A percentile compares a stretch with the other conserved stretches of the same genome.
These are phyloP conservation scores for Pyronema omphalodes DNA, from an alignment of 495 filamentous ascomycete species.

Conservation along the genomic window DNA sequence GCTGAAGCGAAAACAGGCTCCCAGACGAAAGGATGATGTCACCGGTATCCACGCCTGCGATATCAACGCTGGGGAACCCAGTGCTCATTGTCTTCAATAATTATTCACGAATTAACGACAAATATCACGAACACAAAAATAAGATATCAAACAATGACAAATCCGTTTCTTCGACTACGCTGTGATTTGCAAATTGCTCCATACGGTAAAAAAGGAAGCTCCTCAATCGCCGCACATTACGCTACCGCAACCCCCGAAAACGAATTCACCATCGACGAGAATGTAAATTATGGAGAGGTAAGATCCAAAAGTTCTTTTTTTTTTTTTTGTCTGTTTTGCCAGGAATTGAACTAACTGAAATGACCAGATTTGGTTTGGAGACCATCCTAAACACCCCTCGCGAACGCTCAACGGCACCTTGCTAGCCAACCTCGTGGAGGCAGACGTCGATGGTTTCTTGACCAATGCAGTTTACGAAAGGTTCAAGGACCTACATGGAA, in stretches of 20 bases:
- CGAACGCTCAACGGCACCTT: constrained; percentile 41
- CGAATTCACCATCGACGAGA: constrained; percentile 50
- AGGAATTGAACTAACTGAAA: constrained; percentile 15
- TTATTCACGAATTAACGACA: no score
- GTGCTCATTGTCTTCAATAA: no score
- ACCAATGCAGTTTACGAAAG: constrained; percentile 44
- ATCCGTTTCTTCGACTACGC: constrained; percentile 31
- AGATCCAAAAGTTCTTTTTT: not conserved
- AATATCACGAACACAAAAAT: no score
- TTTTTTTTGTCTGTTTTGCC: not conserved
- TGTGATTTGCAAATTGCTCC: constrained; percentile 39
- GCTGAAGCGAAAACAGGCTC: no score
- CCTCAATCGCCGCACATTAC: constrained; percentile 51
- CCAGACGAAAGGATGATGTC: no score
- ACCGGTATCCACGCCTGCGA: no score
- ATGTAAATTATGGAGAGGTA: constrained; percentile 38
- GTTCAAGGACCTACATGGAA: constrained; percentile 29
- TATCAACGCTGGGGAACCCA: no score
- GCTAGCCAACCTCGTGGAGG: constrained; percentile 45
- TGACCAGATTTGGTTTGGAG: constrained; percentile 62
- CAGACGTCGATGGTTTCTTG: constrained; percentile 43
- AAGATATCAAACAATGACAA: not conserved
- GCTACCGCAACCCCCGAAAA: constrained; percentile 46
- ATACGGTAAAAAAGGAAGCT: constrained; percentile 51
- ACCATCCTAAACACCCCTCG: constrained; percentile 54